A percentile compares a stretch with the other conserved stretches of the same genome.
phyloP scores from a whole-genome alignment of 73 alveolate species.

The Tetrahymena thermophila region DNA sequence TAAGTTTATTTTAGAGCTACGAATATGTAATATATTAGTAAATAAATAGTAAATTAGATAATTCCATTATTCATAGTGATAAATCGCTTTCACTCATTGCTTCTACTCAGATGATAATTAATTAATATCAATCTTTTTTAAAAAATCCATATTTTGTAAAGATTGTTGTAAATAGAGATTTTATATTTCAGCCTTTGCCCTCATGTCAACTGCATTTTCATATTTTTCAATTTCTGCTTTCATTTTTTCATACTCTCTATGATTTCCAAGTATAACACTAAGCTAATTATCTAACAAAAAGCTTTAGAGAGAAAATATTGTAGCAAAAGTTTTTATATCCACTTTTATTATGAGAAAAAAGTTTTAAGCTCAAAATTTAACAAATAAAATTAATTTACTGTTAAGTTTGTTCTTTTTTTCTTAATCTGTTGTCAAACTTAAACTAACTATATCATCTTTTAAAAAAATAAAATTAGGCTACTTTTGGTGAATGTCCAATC shows the following conservation, averaged over 20 bases:
- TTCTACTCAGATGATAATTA: neutral
- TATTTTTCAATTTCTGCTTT: neutral
- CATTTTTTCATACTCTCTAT: neutral
- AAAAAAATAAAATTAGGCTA: neutral
- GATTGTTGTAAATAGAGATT: neutral
- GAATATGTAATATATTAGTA: no score
- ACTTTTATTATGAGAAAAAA: neutral
- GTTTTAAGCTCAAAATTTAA: neutral
- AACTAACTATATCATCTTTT: neutral
- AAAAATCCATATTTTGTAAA: neutral
- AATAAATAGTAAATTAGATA: no score
- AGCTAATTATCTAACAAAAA: neutral
- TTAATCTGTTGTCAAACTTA: neutral
- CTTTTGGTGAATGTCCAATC: neutral
- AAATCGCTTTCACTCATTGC: neutral
- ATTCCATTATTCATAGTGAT: neutral
- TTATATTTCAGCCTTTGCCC: neutral
- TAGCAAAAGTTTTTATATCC: neutral
- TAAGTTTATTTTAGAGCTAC: no score
- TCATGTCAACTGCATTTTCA: neutral
- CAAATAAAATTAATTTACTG: neutral
- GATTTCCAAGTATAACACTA: neutral
- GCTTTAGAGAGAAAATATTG: neutral
- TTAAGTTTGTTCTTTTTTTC: neutral
- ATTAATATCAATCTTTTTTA: neutral